Evolutionary conservation across 257 asterid genomes (phyloP), one percentile per base, ranked within the genome.

Genomic region (Capsicum baccatum): DNA sequence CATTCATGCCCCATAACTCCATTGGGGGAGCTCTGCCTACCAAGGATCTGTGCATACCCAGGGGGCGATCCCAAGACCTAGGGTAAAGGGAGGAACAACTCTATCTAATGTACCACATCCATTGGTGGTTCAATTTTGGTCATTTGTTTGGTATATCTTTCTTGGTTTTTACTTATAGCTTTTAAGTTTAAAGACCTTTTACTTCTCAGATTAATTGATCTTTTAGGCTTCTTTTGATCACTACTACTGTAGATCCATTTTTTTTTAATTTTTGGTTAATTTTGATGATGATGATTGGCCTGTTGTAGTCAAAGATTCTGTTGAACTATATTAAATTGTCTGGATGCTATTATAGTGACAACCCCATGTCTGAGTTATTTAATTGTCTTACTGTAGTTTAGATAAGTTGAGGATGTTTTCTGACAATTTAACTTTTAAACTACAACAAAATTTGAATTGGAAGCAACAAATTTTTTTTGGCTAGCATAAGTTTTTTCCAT

Each of bases 181-280:
- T 26, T 26, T 26, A 26, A 26, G 33, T 26, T 1, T 26, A 26
- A 26, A 26, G 33, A 26, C 33, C 33, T 26, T 26, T 26, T 26
- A 26, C 33, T 60, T 9, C 13, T 60, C 47, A 39, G 21, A 37
- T 16, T 37, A 33, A n/a, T 71, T 71, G 79, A n/a, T 71, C 58
- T 17, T 56, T 71, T 71, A n/a, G 26, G 10, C 33, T 69, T 47
- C 79, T 47, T 17, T 47, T 71, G 33, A 15, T 73, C 63, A 52
- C 52, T 12, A 52, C 16, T 74, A 74, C 47, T 74, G 81, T 52
- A 52, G 63, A 76, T 52, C 81, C 63, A 71, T 1, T 4, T 68
- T 39, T 68, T 42, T 39, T 26, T 26, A 5, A 3, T 63, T 14
- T 50, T 50, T 50, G 0, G 2, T 50, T 50, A 12, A 26, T 26